Evolutionary conservation across 495 filamentous ascomycete genomes (phyloP).

Genomic region (Daldinia caldariorum): DNA sequence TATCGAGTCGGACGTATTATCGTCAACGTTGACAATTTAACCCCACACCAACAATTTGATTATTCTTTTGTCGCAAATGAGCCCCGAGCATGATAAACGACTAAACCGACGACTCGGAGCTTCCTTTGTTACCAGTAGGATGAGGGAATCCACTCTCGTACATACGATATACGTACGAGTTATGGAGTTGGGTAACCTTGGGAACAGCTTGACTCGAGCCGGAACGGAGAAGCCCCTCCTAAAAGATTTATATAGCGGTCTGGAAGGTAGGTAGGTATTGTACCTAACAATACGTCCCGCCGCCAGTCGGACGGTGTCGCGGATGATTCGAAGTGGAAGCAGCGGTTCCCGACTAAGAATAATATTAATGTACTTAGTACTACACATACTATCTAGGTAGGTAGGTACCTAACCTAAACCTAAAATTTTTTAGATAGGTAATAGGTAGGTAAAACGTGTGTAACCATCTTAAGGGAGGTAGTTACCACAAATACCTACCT

Average conservation of each 20-base stretch:
- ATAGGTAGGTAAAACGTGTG: not conserved
- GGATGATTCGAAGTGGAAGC: conserved; percentile 27
- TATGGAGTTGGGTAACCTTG: conserved; percentile 32
- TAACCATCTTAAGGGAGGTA: not conserved
- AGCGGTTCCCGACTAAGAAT: conserved; percentile 16
- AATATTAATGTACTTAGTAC: not conserved
- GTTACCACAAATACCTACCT: not conserved
- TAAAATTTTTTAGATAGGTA: not conserved
- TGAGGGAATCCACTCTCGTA: conserved; percentile 16
- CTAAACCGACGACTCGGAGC: conserved; percentile 11
- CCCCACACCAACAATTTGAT: conserved; percentile 35
- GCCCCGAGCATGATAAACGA: conserved; percentile 16
- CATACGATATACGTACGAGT: conserved; percentile 15
- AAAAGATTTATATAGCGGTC: conserved; percentile 20
- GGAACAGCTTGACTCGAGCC: conserved; percentile 33
- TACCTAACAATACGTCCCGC: no score
- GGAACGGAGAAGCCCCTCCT: conserved; percentile 39
- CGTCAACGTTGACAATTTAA: conserved; percentile 16
- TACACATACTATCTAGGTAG: no score
- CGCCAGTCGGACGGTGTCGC: conserved; percentile 26
- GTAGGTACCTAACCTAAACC: no score
- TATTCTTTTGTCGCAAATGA: conserved; percentile 24
- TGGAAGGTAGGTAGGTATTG: conserved; percentile 1
- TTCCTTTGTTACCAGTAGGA: conserved; percentile 21
- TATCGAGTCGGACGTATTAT: conserved; percentile 29